Evolutionary conservation across 129 eudicot genomes (phyloP).

Genomic region (Oenanthe sinensis): DNA sequence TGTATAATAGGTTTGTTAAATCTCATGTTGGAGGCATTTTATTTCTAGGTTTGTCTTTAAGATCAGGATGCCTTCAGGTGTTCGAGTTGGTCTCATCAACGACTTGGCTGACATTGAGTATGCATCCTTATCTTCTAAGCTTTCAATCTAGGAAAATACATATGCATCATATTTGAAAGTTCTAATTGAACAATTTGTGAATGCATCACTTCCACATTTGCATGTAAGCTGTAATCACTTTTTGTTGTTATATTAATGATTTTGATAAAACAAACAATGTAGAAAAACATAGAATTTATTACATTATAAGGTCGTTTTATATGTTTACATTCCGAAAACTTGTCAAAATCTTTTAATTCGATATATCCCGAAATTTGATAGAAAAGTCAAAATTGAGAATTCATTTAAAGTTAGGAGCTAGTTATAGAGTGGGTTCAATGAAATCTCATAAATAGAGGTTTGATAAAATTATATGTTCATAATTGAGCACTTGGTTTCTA

Average conservation of each 20-base stretch:
- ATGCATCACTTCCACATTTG: not conserved
- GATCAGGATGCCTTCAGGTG: conserved; percentile 94
- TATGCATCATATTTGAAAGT: not conserved
- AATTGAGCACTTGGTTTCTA: not conserved
- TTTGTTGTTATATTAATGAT: not conserved
- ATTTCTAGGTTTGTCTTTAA: conserved; percentile 76
- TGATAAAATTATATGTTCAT: no score
- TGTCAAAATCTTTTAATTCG: not conserved
- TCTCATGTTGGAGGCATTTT: conserved; percentile 22
- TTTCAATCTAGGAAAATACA: not conserved
- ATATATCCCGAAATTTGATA: not conserved
- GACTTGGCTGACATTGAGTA: conserved; percentile 97
- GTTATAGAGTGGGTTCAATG: not conserved
- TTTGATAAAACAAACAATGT: not conserved
- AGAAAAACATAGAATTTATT: not conserved
- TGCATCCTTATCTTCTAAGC: conserved; percentile 11
- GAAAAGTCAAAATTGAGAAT: no score
- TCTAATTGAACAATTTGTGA: not conserved
- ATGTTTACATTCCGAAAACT: not conserved
- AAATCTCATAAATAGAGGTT: not conserved
- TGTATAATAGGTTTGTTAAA: conserved; percentile 12
- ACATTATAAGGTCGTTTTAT: no score
- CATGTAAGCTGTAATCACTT: not conserved
- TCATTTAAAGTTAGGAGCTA: no score
- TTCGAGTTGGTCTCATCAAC: conserved; percentile 76